phyloP scores from a whole-genome alignment of 1,284 basidiomycete genomes.

The Pyrrhoderma lamaoense region DNA sequence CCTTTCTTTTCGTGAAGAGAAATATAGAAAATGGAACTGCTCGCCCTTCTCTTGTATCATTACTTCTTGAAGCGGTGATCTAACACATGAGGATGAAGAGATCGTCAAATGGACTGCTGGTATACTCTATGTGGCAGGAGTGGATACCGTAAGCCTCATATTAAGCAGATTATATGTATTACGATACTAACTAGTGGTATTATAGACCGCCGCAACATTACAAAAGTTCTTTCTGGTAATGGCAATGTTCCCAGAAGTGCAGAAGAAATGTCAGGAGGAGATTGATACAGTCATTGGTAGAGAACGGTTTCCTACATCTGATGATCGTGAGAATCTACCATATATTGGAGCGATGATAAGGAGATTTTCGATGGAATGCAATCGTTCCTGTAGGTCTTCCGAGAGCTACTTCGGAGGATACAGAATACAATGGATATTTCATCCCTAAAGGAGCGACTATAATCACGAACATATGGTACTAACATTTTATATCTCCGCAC shows the following conservation, averaged over 20 bases:
- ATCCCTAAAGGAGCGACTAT: constrained; percentile 19
- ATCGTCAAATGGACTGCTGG: not conserved
- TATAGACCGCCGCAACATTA: not conserved
- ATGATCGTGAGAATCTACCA: constrained; percentile 32
- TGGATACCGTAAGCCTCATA: constrained; percentile 3
- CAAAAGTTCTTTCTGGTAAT: constrained; percentile 31
- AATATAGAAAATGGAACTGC: too few relatives aligned
- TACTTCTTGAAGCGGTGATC: too few relatives aligned
- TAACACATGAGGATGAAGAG: not conserved
- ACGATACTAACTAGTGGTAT: too few relatives aligned
- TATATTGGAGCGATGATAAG: constrained; percentile 36
- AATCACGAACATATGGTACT: constrained; percentile 18
- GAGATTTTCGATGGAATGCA: constrained; percentile 34
- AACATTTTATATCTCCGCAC: too few relatives aligned
- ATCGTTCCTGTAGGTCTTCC: constrained; percentile 24
- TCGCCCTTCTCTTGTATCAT: too few relatives aligned
- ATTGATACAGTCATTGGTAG: constrained; percentile 32
- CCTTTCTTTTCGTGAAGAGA: too few relatives aligned
- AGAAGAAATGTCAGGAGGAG: constrained; percentile 33
- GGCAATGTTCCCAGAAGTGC: constrained; percentile 33
- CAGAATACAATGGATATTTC: constrained; percentile 18
- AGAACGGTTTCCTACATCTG: constrained; percentile 35
- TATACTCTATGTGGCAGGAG: constrained; percentile 3
- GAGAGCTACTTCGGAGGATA: constrained; percentile 12
- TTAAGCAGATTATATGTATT: too few relatives aligned